A percentile compares a stretch with the other conserved stretches of the same genome.
These are phyloP conservation scores for Spinacia oleracea DNA, from an alignment of 179 eudicot genomes.

Conservation along the genomic window DNA sequence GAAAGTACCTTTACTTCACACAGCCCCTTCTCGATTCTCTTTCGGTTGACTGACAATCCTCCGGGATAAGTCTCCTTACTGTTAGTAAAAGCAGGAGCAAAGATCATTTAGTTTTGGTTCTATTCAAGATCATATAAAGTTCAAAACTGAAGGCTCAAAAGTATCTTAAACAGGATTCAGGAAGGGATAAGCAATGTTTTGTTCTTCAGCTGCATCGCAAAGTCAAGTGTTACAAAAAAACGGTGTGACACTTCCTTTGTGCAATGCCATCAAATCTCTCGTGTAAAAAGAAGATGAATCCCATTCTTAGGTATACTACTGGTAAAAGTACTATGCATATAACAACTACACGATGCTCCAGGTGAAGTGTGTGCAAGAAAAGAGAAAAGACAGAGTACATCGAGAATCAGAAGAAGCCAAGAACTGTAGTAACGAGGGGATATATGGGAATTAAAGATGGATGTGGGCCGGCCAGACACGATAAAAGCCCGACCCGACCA, in stretches of 20 bases:
- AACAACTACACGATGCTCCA: background rate
- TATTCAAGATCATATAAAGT: background rate
- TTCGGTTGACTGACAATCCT: conserved; percentile 72
- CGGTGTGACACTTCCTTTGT: background rate
- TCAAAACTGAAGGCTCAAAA: background rate
- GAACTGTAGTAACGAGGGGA: background rate
- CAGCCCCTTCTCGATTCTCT: conserved; percentile 69
- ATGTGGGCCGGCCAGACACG: too few relatives aligned
- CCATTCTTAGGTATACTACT: background rate
- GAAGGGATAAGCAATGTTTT: background rate
- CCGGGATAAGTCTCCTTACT: conserved; percentile 88
- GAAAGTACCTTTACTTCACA: conserved; percentile 62
- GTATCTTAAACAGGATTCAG: background rate
- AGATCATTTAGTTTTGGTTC: background rate
- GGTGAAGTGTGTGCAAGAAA: background rate
- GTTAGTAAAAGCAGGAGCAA: conserved; percentile 21
- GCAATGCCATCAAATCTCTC: background rate
- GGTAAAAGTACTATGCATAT: background rate
- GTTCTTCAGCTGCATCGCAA: background rate
- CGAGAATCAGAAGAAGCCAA: background rate
- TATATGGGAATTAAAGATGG: background rate
- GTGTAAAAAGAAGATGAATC: too few relatives aligned
- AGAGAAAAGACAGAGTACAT: background rate
- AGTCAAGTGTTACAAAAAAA: background rate
- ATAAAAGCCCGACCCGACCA: too few relatives aligned